Evolutionary conservation across 2,329 filamentous ascomycete species (phyloP), one percentile per base, ranked within the genome.

Genomic region (Xylaria sp.): DNA sequence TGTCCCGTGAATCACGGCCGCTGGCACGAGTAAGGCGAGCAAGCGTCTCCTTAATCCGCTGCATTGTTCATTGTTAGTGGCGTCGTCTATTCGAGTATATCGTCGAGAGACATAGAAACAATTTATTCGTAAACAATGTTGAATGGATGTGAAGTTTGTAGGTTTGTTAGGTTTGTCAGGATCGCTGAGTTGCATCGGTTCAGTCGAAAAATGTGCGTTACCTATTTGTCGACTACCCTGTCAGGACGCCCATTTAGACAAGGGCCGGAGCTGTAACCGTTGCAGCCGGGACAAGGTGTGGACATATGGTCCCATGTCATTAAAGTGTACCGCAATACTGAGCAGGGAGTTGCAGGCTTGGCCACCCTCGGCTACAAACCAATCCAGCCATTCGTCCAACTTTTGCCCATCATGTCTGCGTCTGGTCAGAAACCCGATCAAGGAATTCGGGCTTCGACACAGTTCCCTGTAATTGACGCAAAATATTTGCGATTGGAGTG

Each of bases 1-100:
- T 57, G 8, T 74, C 70, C 17, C 67, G 68, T 57, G 69, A 57
- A n/a, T 70, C 70, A 53, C 71, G 66, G 53, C 65, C 45, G 46
- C 57, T 59, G 19, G 70, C 69, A 51, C 72, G 72, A 42, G 71
- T 70, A 61, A 74, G 69, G 54, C 71, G 70, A 67, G 70, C 68
- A 47, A 74, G 65, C 51, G 71, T 71, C 62, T 74, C 72, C 58
- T 57, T 74, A 64, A 74, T 74, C 67, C 70, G 67, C 57, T 73
- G 70, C 72, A 74, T 73, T 62, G 61, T 72, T 70, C 70, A 66
- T 71, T 46, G 56, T 63, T 52, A 52, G 57, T 35, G 38, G 17
- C 37, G 31, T 46, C 17, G 52, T 38, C 40, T 43, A 23, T 11
- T 57, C 43, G 51, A 46, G 61, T 23, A 28, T 9, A 31, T 2